A percentile compares a stretch with the other conserved stretches of the same genome.
Conservation (phyloP, 139 green algal genomes). For the Asterochloris erici region DNA sequence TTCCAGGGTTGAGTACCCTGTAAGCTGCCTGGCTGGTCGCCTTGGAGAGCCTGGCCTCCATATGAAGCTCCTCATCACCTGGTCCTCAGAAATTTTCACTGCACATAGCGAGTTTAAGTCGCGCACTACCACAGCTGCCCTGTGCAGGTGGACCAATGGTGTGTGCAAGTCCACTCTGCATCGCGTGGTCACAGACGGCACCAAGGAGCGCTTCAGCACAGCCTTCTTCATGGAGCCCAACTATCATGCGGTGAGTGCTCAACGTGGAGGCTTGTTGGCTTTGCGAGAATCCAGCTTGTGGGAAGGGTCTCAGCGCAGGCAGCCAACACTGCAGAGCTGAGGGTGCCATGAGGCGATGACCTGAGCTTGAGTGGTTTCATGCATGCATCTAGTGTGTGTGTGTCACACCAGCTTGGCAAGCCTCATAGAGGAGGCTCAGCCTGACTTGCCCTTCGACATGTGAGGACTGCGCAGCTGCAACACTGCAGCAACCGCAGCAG, state of each 20-base stretch:
- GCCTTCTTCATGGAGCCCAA: conserved; percentile 84
- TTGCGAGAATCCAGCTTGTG: too few relatives aligned
- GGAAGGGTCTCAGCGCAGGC: background rate
- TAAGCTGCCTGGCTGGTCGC: background rate
- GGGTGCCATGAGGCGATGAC: too few relatives aligned
- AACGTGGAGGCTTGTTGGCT: too few relatives aligned
- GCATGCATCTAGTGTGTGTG: too few relatives aligned
- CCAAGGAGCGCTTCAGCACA: conserved; percentile 66
- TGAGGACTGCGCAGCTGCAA: too few relatives aligned
- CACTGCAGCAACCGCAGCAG: too few relatives aligned
- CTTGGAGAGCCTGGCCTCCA: background rate
- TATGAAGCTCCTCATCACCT: background rate
- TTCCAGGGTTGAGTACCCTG: background rate
- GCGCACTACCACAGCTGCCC: background rate
- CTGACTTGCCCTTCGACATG: too few relatives aligned
- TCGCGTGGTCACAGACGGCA: conserved; percentile 66
- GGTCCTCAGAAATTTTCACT: background rate
- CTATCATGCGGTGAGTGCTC: conserved; percentile 42
- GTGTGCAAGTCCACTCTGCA: conserved; percentile 78
- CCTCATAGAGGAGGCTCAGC: too few relatives aligned
- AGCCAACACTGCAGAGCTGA: too few relatives aligned
- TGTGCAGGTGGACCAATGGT: conserved; percentile 61
- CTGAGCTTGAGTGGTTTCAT: too few relatives aligned
- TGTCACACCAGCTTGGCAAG: too few relatives aligned
- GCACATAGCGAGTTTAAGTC: background rate